phyloP scores from a whole-genome alignment of 345 rosid species.

The Populus nigra region DNA sequence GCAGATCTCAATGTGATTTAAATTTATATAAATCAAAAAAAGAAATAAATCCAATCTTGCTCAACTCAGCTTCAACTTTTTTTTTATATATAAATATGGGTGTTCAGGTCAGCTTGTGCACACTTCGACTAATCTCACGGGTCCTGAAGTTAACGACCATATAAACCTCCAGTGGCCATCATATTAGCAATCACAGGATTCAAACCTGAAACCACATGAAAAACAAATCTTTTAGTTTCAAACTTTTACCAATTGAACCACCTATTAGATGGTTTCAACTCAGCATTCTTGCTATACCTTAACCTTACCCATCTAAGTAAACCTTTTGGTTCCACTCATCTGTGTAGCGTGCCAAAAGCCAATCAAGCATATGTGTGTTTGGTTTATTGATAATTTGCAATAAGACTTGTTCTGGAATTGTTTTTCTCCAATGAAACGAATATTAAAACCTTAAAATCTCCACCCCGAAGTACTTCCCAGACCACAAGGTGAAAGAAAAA shows the following conservation, averaged over 20 bases:
- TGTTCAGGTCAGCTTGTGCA: no score
- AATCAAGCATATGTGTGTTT: no score
- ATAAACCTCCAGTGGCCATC: fast-evolving
- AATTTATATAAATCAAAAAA: neutral
- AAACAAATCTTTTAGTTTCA: fast-evolving
- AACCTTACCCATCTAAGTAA: neutral
- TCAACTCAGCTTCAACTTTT: neutral
- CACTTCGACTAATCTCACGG: fast-evolving
- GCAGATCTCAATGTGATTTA: neutral
- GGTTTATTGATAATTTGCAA: no score
- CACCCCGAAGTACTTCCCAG: neutral
- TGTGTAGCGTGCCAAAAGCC: neutral
- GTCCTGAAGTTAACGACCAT: no score
- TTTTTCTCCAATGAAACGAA: neutral
- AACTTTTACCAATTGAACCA: fast-evolving
- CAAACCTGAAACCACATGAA: no score
- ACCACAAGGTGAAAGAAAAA: no score
- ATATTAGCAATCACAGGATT: no score
- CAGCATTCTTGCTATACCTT: neutral
- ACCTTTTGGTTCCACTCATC: neutral
- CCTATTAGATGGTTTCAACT: neutral
- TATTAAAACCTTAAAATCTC: neutral
- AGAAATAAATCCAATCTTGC: neutral
- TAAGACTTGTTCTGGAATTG: no score
- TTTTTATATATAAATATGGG: no score